phyloP scores from a whole-genome alignment of 2,329 filamentous ascomycete species.

The Talaromyces sp. region DNA sequence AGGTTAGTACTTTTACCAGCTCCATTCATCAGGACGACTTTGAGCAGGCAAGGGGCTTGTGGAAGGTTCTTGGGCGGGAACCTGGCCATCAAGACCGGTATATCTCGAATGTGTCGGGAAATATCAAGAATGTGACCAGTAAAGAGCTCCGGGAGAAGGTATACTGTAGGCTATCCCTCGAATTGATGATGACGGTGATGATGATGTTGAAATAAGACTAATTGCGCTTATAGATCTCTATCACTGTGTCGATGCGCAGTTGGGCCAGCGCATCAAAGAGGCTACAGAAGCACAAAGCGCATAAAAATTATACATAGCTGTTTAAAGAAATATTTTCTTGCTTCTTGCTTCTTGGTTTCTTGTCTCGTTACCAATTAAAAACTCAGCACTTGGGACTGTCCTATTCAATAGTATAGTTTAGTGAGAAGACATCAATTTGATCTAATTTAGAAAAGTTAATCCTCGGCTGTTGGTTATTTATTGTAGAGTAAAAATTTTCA shows the following conservation, averaged over 20 bases:
- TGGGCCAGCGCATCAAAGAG: constrained; percentile 49
- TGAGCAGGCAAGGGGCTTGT: constrained; percentile 25
- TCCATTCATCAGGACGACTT: constrained; percentile 25
- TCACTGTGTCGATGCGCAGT: constrained; percentile 46
- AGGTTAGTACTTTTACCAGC: constrained; percentile 18
- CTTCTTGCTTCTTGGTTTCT: background rate
- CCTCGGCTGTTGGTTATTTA: no score
- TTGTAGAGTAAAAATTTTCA: no score
- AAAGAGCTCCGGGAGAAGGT: constrained; percentile 19
- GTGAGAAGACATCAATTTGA: background rate
- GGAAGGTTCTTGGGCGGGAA: constrained; percentile 26
- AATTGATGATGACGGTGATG: background rate
- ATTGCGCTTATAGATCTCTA: background rate
- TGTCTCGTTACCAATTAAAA: background rate
- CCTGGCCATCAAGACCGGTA: constrained; percentile 29
- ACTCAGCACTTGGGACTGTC: background rate
- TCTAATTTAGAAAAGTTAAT: no score
- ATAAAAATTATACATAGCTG: background rate
- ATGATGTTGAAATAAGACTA: background rate
- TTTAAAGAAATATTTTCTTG: background rate
- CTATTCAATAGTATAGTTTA: background rate
- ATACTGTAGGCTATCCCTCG: constrained; percentile 20
- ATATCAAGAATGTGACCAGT: constrained; percentile 17
- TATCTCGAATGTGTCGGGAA: constrained; percentile 23
- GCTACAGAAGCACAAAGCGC: constrained; percentile 42